Evolutionary conservation across 179 eudicot species (phyloP), one percentile per base, ranked within the genome.

Genomic region (Dionaea muscipula): DNA sequence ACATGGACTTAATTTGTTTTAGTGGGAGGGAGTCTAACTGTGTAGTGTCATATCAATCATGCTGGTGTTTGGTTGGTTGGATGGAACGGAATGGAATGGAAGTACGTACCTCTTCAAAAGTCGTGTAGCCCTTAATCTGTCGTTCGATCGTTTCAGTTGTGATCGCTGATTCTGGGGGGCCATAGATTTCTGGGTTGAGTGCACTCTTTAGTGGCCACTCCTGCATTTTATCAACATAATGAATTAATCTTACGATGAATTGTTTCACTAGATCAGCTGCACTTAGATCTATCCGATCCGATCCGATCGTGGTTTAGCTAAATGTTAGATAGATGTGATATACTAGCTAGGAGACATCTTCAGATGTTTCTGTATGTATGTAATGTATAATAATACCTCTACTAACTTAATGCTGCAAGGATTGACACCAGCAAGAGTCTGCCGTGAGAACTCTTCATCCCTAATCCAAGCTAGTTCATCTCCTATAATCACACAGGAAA

Each of bases 351-450:
- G n/a, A 22, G 24, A 48, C 24, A 17, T 20, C 19, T 17, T 17
- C 27, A 48, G 10, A n/a, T n/a, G n/a, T n/a, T n/a, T n/a, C n/a
- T n/a, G n/a, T n/a, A n/a, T n/a, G n/a, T n/a, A n/a, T n/a, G n/a
- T n/a, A n/a, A n/a, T n/a, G n/a, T n/a, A n/a, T n/a, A n/a, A n/a
- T n/a, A 55, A 36, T 61, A 73, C 77, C 57, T 51, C 64, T n/a
- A 75, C 74, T 8, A 75, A 17, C 39, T 61, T 38, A 36, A 75
- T 68, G 62, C 71, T 60, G 7, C 51, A 67, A 4, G 80, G 80
- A 26, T 75, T 75, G 24, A 72, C 47, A 38, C 80, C 80, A 22
- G 80, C 80, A 53, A 75, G 71, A 55, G 80, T 75, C 45, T 75
- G 70, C 2, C 76, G 58, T 13, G 71, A 67, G 47, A 75, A 68